Percentiles rank a stretch among this genome's conserved stretches.
phyloP scores from a whole-genome alignment of 2,329 filamentous ascomycete species.

The Botrytis elliptica region DNA sequence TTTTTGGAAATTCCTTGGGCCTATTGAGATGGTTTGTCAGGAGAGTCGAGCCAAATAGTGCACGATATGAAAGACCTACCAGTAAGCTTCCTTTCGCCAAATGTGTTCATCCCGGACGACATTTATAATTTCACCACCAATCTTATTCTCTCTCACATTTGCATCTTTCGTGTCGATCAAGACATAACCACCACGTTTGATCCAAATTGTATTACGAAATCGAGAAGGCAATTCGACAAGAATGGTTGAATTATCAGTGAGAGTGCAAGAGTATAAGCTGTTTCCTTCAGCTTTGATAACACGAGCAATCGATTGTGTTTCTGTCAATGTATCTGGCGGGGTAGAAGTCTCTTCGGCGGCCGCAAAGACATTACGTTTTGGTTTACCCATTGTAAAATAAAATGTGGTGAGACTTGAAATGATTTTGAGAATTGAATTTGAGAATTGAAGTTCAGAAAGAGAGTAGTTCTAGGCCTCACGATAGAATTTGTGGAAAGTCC shows the following conservation, averaged over 20 bases:
- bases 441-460: neutral
- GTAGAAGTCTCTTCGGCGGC: constrained; percentile 70
- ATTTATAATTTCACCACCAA: constrained; percentile 87
- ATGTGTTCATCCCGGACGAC: constrained; percentile 86
- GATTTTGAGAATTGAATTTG: neutral
- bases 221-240: constrained; percentile 79
- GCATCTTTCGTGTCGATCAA: constrained; percentile 70
- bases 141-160: constrained; percentile 69
- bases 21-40: constrained; percentile 44
- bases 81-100: constrained; percentile 88
- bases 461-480: neutral
- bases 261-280: constrained; percentile 77
- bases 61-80: constrained; percentile 51
- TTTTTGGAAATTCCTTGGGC: constrained; percentile 77
- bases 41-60: neutral
- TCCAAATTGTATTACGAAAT: constrained; percentile 92
- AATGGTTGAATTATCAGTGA: constrained; percentile 64
- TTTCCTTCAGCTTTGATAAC: constrained; percentile 84
- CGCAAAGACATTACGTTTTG: constrained; percentile 74
- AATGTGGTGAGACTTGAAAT: neutral
- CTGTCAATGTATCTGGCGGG: constrained; percentile 57
- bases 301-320: constrained; percentile 68
- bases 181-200: constrained; percentile 85
- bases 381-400: constrained; percentile 59
- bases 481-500: neutral